Percentiles rank a stretch among this genome's conserved stretches.
These are phyloP conservation scores for Ogataea henricii DNA, from an alignment of 805 yeast genomes.

Conservation along the genomic window DNA sequence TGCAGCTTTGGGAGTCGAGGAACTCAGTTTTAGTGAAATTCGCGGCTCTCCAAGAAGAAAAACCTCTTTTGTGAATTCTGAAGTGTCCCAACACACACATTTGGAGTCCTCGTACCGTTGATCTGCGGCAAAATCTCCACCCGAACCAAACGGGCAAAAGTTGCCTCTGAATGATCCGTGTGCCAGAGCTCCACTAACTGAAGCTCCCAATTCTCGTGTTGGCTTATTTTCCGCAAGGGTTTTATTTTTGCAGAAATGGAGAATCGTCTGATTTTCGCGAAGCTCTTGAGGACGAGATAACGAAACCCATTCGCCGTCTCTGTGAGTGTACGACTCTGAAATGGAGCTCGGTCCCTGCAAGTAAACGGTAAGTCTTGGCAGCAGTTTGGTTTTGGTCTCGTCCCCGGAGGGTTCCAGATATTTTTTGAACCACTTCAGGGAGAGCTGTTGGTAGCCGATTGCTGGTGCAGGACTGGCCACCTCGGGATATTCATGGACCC, in stretches of 20 bases:
- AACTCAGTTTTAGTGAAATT: conserved; percentile 32
- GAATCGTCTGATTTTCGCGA: conserved; percentile 15
- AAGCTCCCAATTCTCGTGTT: conserved; percentile 1
- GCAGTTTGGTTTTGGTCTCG: conserved; percentile 16
- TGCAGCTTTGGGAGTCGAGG: conserved; percentile 39
- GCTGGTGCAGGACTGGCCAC: conserved; percentile 46
- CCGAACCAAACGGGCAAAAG: conserved; percentile 46
- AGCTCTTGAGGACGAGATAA: conserved; percentile 15
- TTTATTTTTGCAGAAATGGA: conserved; percentile 11
- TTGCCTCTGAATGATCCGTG: conserved; percentile 47
- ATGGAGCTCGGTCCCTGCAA: conserved; percentile 42
- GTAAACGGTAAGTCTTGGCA: conserved; percentile 41
- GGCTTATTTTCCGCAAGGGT: neutral
- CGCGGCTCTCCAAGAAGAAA: conserved; percentile 41
- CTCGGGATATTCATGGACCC: conserved; percentile 51
- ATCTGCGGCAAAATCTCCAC: conserved; percentile 46
- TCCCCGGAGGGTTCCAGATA: conserved; percentile 32
- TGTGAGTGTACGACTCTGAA: conserved; percentile 36
- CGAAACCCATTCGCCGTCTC: conserved; percentile 44
- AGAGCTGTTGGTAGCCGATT: conserved; percentile 43
- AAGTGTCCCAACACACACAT: conserved; percentile 38
- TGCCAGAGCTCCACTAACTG: conserved; percentile 22
- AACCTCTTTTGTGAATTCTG: conserved; percentile 22
- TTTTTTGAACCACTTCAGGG: conserved; percentile 42
- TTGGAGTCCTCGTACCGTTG: conserved; percentile 43